Evolutionary conservation across 1,284 basidiomycete species (phyloP), one percentile per base, ranked within the genome.

Genomic region (Marasmius sp.): DNA sequence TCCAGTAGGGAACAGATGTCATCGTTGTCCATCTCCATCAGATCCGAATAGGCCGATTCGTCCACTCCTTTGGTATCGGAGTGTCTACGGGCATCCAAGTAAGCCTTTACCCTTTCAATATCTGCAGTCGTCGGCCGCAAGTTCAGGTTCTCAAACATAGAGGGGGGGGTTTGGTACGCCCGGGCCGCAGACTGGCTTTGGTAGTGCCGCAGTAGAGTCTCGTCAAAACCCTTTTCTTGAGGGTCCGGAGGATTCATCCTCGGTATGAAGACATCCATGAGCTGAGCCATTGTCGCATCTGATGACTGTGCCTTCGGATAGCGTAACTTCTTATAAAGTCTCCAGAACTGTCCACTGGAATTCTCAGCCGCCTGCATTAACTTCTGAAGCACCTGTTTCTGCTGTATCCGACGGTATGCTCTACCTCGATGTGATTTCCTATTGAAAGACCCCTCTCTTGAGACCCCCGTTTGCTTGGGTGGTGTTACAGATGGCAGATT

Each of bases 171-270:
- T 7, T 1, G 37, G 9, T 4, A 14, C 4, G 3, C 12, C 4
- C 38, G 47, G 9, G 10, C 16, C 4, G 2, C 2, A 5, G 18
- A 20, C 1, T 34, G 22, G 16, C 18, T 22, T 11, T 39, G 11
- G 14, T 48, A 6, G 3, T 52, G 14, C 2, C n/a, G 36, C 9
- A 43, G 1, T 4, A 18, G 48, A 6, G 16, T 18, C 6, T n/a
- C 7, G 6, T 37, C 11, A 6, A 36, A 37, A 37, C n/a, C 22
- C n/a, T 34, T 18, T 8, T 41, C 38, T 4, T 9, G 3, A 9
- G 43, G 48, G 27, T 27, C 12, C 4, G 57, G 48, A 3, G 56
- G 60, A 33, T 61, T 61, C 54, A 61, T 53, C 3, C 60, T 14
- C 3, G 55, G 39, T 6, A 27, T 14, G 36, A 61, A 61, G 18